Conservation (phyloP, 176 grass and related monocot genomes). For the Oryza punctata region DNA sequence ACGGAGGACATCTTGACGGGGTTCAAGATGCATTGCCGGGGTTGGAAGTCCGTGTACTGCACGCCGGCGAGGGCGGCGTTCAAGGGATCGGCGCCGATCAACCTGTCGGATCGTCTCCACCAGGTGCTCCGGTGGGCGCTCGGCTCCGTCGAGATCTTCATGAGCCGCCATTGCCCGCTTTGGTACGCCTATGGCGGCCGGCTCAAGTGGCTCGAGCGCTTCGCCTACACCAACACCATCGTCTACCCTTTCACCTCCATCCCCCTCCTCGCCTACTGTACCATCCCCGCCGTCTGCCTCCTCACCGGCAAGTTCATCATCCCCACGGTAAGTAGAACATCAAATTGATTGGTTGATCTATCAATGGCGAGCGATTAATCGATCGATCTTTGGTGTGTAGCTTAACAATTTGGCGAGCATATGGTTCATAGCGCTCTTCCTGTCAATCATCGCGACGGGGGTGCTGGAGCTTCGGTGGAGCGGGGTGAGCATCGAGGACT, state of each 20-base stretch:
- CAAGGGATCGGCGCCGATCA: slow-evolving; percentile 89
- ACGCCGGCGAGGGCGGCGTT: slow-evolving; percentile 62
- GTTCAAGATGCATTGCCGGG: slow-evolving; percentile 99
- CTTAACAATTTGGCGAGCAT: slow-evolving; percentile 86
- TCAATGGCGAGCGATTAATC: too few species aligned
- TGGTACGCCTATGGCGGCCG: slow-evolving; percentile 94
- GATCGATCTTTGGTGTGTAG: slow-evolving; percentile 24
- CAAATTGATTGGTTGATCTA: too few species aligned
- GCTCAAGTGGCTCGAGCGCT: slow-evolving; percentile 90
- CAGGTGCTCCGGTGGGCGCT: slow-evolving; percentile 90
- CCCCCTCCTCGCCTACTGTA: slow-evolving; percentile 85
- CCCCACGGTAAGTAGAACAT: slow-evolving; percentile 55
- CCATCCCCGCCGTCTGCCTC: slow-evolving; percentile 82
- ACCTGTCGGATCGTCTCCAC: slow-evolving; percentile 76
- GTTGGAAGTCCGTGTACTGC: slow-evolving; percentile 96
- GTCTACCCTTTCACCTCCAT: slow-evolving; percentile 97
- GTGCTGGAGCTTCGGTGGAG: slow-evolving; percentile 89
- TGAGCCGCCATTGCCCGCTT: slow-evolving; percentile 91
- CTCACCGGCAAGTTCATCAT: slow-evolving; percentile 98
- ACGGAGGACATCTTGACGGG: slow-evolving; percentile 93
- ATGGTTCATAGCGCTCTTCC: slow-evolving; percentile 89
- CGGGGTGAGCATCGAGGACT: slow-evolving; percentile 91
- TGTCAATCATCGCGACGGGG: slow-evolving; percentile 84
- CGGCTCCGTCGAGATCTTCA: slow-evolving; percentile 89
- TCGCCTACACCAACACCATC: slow-evolving; percentile 98